Base-by-base conservation (phyloP, 208 protist species). In the Wallacemonas rigidus region DNA sequence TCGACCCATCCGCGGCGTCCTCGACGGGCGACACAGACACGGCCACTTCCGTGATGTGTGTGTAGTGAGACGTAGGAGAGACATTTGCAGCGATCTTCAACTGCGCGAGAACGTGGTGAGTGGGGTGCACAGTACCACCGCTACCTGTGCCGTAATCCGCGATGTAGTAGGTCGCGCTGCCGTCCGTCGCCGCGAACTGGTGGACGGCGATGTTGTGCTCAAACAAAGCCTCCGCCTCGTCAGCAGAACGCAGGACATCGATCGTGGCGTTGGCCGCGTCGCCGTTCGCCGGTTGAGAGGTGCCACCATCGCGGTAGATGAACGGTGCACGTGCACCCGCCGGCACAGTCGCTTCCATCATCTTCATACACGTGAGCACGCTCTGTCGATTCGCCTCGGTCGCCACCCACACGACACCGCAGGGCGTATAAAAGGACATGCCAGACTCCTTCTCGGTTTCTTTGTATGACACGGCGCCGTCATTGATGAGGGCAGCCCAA, bases 121-220 rank as follows among this genome's bases (percentile, higher is more conserved):
- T 67, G n/a, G 74, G 74, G 63, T 79, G 61, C 68, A 79, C 74
- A 14, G 74, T 79, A 41, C 74, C 67, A 54, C 57, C 71, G 47
- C 57, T 60, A 26, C 56, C 56, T 1, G 69, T 14, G 17, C 74
- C 74, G 57, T 64, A 62, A 50, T 78, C 74, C n/a, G 56, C 58
- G 17, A 78, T 67, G 74, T 78, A 78, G 67, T 70, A 78, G 61
- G 74, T 78, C 51, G 51, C 43, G 51, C 8, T 38, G 60, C 41
- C 71, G 14, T 50, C 74, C 11, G 44, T 44, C 1, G 14, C 40
- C 8, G 63, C 70, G 44, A 80, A 69, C 65, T 64, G 69, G n/a
- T 14, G 4, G 3, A 75, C 57, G 55, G 60, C 56, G 54, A 79
- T 68, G 60, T 1, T 36, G 44, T 69, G 38, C 39, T 63, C 56